Evolutionary conservation across 176 grass and related monocot species (phyloP), one percentile per base, ranked within the genome.

Genomic region (Melocanna baccifera): DNA sequence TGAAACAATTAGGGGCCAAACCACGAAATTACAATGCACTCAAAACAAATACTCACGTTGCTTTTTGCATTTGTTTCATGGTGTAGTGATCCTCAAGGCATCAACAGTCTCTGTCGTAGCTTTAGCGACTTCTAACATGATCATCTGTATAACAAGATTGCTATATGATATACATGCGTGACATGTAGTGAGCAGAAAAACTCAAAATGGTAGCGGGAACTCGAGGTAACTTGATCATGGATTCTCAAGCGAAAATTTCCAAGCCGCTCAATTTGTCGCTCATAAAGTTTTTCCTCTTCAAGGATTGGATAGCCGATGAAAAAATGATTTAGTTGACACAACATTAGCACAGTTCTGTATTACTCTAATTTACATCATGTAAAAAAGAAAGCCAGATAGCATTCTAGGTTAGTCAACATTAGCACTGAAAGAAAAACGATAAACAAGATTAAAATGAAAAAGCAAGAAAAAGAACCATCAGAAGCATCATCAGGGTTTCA

Each of bases 41-140:
- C 10, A n/a, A 16, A 81, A 61, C 18, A 20, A 57, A 46, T 71
- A 90, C 93, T 90, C 51, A 94, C 93, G 88, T 90, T 73, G 93
- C 90, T 81, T 90, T 90, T 80, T 94, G 93, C 90, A 94, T 94
- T 42, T 85, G 85, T 87, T 94, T 94, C 93, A 94, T 94, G n/a
- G 90, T 43, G 88, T 22, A 77, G 93, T 90, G 64, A 86, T 92
- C 84, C 88, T 94, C 85, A 94, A 90, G 12, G 90, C 93, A 88
- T 92, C 90, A 70, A 94, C 93, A 39, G 93, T 94, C 76, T 94
- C 93, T 61, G 90, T 94, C 0, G 93, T 94, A 78, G 90, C 90
- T 90, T 94, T 92, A 11, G 93, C 88, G 70, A 85, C 93, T 92
- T 94, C 90, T 70, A 94, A 81, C 88, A 94, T 83, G 73, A 92